Evolutionary conservation across 768 basidiomycete species (phyloP).

Genomic region (Piloderma croceum): DNA sequence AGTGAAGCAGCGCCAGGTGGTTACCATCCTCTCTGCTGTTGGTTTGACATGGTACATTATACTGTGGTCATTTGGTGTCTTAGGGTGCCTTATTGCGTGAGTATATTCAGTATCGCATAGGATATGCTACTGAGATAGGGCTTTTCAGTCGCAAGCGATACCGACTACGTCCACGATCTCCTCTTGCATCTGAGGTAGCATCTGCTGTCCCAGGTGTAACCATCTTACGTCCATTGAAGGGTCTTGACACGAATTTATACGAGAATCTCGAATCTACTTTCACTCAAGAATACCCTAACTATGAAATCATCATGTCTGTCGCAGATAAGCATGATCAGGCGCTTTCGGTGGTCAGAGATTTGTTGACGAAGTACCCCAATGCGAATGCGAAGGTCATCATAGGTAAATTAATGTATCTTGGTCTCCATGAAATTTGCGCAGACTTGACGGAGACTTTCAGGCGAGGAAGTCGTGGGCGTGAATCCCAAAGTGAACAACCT

Average conservation of each 20-base stretch:
- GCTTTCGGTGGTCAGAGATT: constrained; percentile 69
- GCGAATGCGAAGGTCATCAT: constrained; percentile 71
- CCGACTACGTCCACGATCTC: constrained; percentile 58
- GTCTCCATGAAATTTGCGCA: constrained; percentile 1
- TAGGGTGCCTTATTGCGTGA: constrained; percentile 70
- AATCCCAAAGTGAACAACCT: constrained; percentile 99
- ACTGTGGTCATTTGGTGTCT: constrained; percentile 58
- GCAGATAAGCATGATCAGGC: constrained; percentile 89
- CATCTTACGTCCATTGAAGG: constrained; percentile 90
- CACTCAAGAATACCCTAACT: constrained; percentile 85
- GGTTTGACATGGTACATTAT: constrained; percentile 56
- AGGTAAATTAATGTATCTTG: constrained; percentile 41
- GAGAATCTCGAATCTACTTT: constrained; percentile 96
- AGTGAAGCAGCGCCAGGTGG: too few relatives aligned
- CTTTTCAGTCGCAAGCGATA: constrained; percentile 67
- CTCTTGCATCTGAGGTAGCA: constrained; percentile 43
- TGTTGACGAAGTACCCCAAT: constrained; percentile 72
- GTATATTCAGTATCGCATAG: constrained; percentile 22
- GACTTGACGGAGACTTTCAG: constrained; percentile 36
- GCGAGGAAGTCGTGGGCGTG: constrained; percentile 78
- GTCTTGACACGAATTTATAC: constrained; percentile 90
- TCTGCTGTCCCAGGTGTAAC: constrained; percentile 77
- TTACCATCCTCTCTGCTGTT: constrained; percentile 29
- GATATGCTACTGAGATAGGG: background rate
- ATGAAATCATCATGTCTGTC: constrained; percentile 86